Evolutionary conservation across 2,329 filamentous ascomycete genomes (phyloP).

Genomic region (Fusarium guadeloupense): DNA sequence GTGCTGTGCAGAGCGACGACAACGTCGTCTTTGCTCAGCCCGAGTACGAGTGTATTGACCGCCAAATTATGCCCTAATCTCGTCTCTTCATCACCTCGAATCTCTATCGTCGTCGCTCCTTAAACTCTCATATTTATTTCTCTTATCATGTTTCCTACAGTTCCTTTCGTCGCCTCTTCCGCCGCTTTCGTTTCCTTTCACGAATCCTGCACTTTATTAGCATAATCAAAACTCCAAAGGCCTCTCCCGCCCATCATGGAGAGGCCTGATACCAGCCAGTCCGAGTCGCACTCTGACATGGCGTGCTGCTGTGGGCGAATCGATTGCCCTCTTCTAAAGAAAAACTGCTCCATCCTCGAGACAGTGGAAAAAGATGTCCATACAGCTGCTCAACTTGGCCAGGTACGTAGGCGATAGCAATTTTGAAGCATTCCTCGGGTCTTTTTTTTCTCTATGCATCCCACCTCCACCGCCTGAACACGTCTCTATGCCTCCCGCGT

Average conservation of each 20-base stretch:
- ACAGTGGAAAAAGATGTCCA: constrained; percentile 88
- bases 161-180: constrained; percentile 9
- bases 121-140: constrained; percentile 2
- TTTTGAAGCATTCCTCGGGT: constrained; percentile 39
- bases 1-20: constrained; percentile 20
- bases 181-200: constrained; percentile 9
- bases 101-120: neutral
- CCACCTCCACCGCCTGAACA: constrained; percentile 16
- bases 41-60: neutral
- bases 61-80: constrained; percentile 25
- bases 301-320: constrained; percentile 86
- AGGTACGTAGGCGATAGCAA: constrained; percentile 72
- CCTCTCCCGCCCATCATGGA: constrained; percentile 40
- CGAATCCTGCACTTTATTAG: constrained; percentile 12
- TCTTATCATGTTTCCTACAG: constrained; percentile 36
- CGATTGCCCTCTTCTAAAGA: constrained; percentile 81
- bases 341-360: constrained; percentile 81
- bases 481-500: constrained; percentile 10
- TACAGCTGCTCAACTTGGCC: constrained; percentile 85
- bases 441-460: constrained; percentile 6
- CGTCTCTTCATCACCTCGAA: neutral
- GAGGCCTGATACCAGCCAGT: constrained; percentile 37
- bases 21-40: constrained; percentile 7
- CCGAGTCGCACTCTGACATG: constrained; percentile 49
- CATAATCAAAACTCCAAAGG: constrained; percentile 28